A percentile compares a stretch with the other conserved stretches of the same genome.
These are phyloP conservation scores for Saururus chinensis DNA, from an alignment of 164 flowering plant genomes.

Conservation along the genomic window DNA sequence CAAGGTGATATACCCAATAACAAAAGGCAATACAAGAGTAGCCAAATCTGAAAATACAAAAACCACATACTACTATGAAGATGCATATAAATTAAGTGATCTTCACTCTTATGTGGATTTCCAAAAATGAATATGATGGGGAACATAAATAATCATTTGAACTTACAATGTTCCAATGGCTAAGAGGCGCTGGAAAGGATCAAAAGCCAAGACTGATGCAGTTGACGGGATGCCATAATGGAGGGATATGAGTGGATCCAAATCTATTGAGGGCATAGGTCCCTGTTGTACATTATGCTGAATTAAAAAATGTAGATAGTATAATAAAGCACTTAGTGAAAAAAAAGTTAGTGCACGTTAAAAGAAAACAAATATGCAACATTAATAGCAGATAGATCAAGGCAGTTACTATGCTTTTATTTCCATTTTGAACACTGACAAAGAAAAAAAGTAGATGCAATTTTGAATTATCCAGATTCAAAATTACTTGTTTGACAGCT, in stretches of 20 bases:
- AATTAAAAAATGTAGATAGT: background rate
- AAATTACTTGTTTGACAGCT: too few relatives aligned
- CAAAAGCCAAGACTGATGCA: slow-evolving; percentile 72
- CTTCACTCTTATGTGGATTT: background rate
- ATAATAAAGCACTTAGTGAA: too few relatives aligned
- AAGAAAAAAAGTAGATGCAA: too few relatives aligned
- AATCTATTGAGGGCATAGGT: slow-evolving; percentile 17
- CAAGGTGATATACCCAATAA: background rate
- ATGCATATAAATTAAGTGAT: too few relatives aligned
- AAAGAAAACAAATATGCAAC: background rate
- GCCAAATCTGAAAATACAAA: background rate
- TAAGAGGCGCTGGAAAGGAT: slow-evolving; percentile 63
- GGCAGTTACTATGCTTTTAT: too few relatives aligned
- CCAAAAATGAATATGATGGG: background rate
- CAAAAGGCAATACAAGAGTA: background rate
- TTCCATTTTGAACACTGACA: too few relatives aligned
- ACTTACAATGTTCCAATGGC: slow-evolving; percentile 84
- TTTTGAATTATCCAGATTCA: too few relatives aligned
- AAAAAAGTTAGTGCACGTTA: too few relatives aligned
- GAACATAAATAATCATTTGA: background rate
- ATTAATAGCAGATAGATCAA: too few relatives aligned
- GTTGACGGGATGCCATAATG: slow-evolving; percentile 89
- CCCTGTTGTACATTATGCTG: slow-evolving; percentile 17
- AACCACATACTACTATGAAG: too few relatives aligned
- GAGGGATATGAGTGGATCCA: slow-evolving; percentile 31